Percentiles rank a stretch among this genome's conserved stretches.
phyloP scores from a whole-genome alignment of 148 eudicot genomes.

The Vaccinium myrtillus region DNA sequence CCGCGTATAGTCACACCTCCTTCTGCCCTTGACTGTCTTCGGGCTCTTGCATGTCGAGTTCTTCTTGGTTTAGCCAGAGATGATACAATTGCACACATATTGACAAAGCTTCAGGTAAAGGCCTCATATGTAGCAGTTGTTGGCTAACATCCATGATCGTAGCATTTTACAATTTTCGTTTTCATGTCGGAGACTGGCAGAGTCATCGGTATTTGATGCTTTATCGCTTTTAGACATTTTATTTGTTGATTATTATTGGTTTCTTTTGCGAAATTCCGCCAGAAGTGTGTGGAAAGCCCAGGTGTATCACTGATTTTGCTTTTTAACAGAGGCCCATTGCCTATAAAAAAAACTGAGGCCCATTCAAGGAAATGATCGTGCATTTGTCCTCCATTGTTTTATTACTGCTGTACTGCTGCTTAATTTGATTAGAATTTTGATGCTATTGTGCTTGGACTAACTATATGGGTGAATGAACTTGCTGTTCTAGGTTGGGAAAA shows the following conservation, averaged over 20 bases:
- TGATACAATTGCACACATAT: slow-evolving; percentile 89
- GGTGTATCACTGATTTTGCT: neutral
- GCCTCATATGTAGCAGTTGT: neutral
- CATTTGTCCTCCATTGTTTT: neutral
- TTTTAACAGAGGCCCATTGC: neutral
- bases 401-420: neutral
- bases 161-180: neutral
- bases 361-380: neutral
- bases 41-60: slow-evolving; percentile 96
- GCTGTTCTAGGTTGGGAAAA: slow-evolving; percentile 76
- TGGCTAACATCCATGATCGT: neutral
- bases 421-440: neutral
- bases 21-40: slow-evolving; percentile 85
- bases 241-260: neutral
- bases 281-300: neutral
- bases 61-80: slow-evolving; percentile 98
- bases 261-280: neutral
- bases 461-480: slow-evolving; percentile 8
- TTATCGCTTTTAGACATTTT: neutral
- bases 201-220: neutral
- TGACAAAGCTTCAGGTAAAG: slow-evolving; percentile 92
- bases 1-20: slow-evolving; percentile 79
- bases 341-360: neutral
- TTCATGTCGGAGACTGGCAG: neutral
- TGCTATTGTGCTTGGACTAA: neutral